A percentile compares a stretch with the other conserved stretches of the same genome.
Conservation (phyloP, 2,329 filamentous ascomycete species). For the Botrytis fabae region DNA sequence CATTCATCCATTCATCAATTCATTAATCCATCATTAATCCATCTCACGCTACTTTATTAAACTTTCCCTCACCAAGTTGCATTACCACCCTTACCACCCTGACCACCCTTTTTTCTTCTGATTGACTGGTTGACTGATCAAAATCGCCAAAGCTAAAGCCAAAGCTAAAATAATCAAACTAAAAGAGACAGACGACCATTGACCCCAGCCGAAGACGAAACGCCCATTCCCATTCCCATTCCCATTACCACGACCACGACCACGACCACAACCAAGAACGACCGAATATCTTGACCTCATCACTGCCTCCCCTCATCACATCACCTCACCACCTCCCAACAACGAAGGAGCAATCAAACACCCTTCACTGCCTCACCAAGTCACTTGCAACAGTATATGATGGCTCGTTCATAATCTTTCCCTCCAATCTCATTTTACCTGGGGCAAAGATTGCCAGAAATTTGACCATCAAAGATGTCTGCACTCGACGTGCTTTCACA, state of each 20-base stretch:
- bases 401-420: slow-evolving; percentile 8
- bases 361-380: background rate
- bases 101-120: slow-evolving; percentile 2
- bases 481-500: slow-evolving; percentile 23
- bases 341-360: slow-evolving; percentile 4
- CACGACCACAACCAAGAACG: background rate
- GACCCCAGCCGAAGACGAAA: background rate
- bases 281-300: slow-evolving; percentile 9
- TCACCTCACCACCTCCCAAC: background rate
- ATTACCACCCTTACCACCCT: background rate
- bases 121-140: background rate
- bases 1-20: no score
- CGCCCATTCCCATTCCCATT: no score
- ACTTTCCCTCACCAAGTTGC: background rate
- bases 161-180: slow-evolving; percentile 11
- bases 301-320: slow-evolving; percentile 6
- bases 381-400: background rate
- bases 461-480: slow-evolving; percentile 28
- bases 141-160: background rate
- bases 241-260: background rate
- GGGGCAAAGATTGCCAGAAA: slow-evolving; percentile 20
- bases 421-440: background rate
- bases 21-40: background rate
- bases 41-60: background rate
- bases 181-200: slow-evolving; percentile 11